phyloP scores from a whole-genome alignment of 2,329 filamentous ascomycete species.

The Chaetomium strumarium region DNA sequence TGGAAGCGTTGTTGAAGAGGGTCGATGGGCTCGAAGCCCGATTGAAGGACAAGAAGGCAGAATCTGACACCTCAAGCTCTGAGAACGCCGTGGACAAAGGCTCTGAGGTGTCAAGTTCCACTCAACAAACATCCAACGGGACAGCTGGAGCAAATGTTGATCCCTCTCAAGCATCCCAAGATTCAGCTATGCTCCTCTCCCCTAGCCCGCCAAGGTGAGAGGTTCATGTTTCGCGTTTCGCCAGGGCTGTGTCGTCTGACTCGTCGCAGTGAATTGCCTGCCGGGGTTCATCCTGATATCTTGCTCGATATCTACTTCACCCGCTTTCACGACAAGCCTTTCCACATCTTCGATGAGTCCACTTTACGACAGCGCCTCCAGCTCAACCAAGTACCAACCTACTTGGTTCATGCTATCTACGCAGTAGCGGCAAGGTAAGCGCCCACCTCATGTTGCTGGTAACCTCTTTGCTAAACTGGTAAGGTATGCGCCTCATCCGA shows the following conservation, averaged over 20 bases:
- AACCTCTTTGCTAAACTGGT: slow-evolving; percentile 18
- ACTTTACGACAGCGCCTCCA: slow-evolving; percentile 67
- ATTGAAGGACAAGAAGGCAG: slow-evolving; percentile 60
- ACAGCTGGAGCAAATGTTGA: slow-evolving; percentile 33
- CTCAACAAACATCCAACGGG: slow-evolving; percentile 13
- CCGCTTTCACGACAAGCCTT: slow-evolving; percentile 75
- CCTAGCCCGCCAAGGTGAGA: slow-evolving; percentile 35
- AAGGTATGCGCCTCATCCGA: slow-evolving; percentile 64
- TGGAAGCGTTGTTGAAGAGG: slow-evolving; percentile 76
- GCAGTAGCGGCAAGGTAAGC: slow-evolving; percentile 57
- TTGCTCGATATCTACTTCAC: slow-evolving; percentile 75
- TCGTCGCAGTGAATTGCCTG: slow-evolving; percentile 39
- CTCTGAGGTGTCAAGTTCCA: slow-evolving; percentile 17
- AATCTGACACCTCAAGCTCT: slow-evolving; percentile 23
- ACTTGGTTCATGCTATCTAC: slow-evolving; percentile 52
- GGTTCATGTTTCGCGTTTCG: not conserved
- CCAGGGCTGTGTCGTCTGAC: not conserved
- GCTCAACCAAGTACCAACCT: slow-evolving; percentile 56
- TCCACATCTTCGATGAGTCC: slow-evolving; percentile 73
- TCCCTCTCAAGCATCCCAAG: slow-evolving; percentile 30
- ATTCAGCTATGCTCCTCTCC: slow-evolving; percentile 41
- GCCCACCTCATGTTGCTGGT: too few relatives aligned
- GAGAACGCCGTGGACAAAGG: slow-evolving; percentile 26
- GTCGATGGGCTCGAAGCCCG: slow-evolving; percentile 80
- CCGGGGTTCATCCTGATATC: slow-evolving; percentile 49